Evolutionary conservation across 177 flowering plant genomes (phyloP).

Genomic region (Telopea speciosissima): DNA sequence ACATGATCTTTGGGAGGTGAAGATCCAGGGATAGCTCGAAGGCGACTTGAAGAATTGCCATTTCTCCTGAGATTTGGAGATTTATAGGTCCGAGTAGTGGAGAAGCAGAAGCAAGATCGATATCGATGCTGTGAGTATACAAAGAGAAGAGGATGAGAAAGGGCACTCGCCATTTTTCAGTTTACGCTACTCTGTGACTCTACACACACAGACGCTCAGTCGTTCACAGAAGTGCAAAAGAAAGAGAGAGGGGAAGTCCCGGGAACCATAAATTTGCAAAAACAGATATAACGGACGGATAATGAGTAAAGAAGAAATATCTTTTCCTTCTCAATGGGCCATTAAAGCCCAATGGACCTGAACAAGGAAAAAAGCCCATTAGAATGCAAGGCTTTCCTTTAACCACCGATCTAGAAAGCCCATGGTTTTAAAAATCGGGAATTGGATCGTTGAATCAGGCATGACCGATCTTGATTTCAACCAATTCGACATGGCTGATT

Average conservation of each 20-base stretch:
- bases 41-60: slow-evolving; percentile 14
- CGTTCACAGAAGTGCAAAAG: neutral
- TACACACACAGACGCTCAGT: neutral
- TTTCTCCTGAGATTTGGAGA: slow-evolving; percentile 4
- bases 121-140: slow-evolving; percentile 4
- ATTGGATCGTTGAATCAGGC: no score
- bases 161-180: slow-evolving; percentile 22
- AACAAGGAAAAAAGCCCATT: no score
- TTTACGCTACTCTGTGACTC: no score
- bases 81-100: slow-evolving; percentile 8
- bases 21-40: slow-evolving; percentile 19
- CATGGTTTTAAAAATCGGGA: no score
- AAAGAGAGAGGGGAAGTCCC: neutral
- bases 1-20: slow-evolving; percentile 14
- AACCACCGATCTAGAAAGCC: no score
- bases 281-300: slow-evolving; percentile 7
- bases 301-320: neutral
- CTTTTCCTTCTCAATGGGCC: neutral
- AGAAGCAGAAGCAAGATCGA: slow-evolving; percentile 2
- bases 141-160: slow-evolving; percentile 15
- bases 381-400: no score
- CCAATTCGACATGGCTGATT: no score
- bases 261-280: neutral
- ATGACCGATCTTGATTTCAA: no score
- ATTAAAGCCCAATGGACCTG: neutral